phyloP scores from a whole-genome alignment of 257 asterid genomes.

The Mitragyna speciosa region DNA sequence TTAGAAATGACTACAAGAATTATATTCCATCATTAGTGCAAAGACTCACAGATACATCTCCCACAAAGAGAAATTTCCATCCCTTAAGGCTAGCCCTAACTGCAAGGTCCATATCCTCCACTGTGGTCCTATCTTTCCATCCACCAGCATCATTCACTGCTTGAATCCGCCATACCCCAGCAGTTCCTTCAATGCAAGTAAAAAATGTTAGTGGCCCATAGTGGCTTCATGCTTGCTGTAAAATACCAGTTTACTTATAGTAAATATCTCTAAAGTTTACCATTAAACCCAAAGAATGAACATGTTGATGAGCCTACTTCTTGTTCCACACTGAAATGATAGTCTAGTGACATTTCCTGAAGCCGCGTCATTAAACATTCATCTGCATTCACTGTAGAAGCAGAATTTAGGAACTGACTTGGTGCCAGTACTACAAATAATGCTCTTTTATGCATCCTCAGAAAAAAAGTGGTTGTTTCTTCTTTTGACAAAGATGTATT shows the following conservation, averaged over 20 bases:
- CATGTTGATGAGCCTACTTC: slow-evolving; percentile 81
- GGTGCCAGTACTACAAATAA: not conserved
- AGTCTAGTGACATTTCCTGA: slow-evolving; percentile 71
- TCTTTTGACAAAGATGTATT: not conserved
- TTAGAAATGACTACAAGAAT: slow-evolving; percentile 17
- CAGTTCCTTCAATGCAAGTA: slow-evolving; percentile 51
- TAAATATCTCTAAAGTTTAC: slow-evolving; percentile 28
- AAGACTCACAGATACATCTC: slow-evolving; percentile 58
- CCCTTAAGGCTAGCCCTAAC: slow-evolving; percentile 78
- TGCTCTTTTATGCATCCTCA: not conserved
- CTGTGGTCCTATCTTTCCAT: slow-evolving; percentile 81
- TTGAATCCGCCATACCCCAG: slow-evolving; percentile 70
- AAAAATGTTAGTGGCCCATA: slow-evolving; percentile 10
- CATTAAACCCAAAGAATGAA: slow-evolving; percentile 70
- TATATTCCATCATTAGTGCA: slow-evolving; percentile 3
- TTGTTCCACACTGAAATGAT: slow-evolving; percentile 72
- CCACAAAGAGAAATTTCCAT: slow-evolving; percentile 69
- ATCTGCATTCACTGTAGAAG: slow-evolving; percentile 60
- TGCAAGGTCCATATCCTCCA: slow-evolving; percentile 88
- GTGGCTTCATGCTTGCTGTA: not conserved
- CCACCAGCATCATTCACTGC: slow-evolving; percentile 76
- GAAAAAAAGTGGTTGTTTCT: not conserved
- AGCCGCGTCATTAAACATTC: slow-evolving; percentile 78
- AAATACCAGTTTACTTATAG: not conserved
- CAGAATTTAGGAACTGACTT: slow-evolving; percentile 5